Percentiles rank a stretch among this genome's conserved stretches.
Conservation (phyloP, 1,284 basidiomycete genomes). For the Tremellales sp. region DNA sequence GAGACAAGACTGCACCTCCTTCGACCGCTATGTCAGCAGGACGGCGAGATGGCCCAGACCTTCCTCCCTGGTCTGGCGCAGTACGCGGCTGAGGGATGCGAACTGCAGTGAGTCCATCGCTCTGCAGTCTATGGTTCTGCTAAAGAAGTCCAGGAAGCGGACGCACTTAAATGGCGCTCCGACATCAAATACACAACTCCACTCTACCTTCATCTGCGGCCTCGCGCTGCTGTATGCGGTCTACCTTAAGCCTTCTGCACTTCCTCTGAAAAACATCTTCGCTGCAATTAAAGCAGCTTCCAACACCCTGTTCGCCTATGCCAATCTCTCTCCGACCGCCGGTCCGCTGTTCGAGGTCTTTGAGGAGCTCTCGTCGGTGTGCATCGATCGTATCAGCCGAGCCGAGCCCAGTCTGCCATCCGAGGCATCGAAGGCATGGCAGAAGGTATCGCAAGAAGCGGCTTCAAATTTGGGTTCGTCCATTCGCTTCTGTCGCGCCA, state of each 20-base stretch:
- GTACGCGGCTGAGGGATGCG: conserved; percentile 17
- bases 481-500: too few species aligned
- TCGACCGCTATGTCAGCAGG: conserved; percentile 12
- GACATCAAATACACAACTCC: conserved; percentile 12
- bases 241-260: conserved; percentile 13
- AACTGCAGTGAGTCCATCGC: conserved; percentile 16
- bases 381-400: conserved; percentile 14
- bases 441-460: conserved; percentile 14
- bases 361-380: conserved; percentile 17
- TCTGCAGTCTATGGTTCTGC: not conserved
- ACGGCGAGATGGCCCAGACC: conserved; percentile 1
- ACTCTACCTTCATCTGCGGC: conserved; percentile 24
- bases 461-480: conserved; percentile 14
- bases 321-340: conserved; percentile 9
- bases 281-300: conserved; percentile 20
- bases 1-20: conserved; percentile 20
- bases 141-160: conserved; percentile 14
- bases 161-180: conserved; percentile 17
- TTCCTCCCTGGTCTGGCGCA: conserved; percentile 14
- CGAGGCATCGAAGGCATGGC: conserved; percentile 7
- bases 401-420: not conserved
- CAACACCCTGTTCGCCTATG: conserved; percentile 20
- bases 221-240: conserved; percentile 18
- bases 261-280: conserved; percentile 17
- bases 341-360: conserved; percentile 18